Percentiles rank a stretch among this genome's conserved stretches.
Evolutionary conservation across 2,329 filamentous ascomycete species (phyloP).

Genomic region (Xylariaceae sp.): DNA sequence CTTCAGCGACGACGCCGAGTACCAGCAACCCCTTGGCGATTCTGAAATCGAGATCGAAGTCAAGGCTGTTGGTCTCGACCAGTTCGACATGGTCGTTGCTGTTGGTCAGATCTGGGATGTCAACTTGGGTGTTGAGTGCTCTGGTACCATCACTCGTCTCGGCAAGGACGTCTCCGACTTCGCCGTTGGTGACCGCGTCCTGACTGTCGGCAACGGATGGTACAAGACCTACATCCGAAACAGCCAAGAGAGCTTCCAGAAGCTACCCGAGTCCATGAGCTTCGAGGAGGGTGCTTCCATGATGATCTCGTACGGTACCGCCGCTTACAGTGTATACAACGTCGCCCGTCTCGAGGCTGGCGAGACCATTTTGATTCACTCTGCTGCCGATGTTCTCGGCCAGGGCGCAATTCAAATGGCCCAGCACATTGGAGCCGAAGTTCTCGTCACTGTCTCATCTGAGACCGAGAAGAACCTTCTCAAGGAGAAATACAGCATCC

Average conservation of each 20-base stretch:
- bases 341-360: conserved; percentile 24
- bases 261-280: conserved; percentile 24
- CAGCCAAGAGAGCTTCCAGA: conserved; percentile 26
- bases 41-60: conserved; percentile 26
- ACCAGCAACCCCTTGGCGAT: conserved; percentile 20
- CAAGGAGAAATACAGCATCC: conserved; percentile 21
- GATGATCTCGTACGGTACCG: conserved; percentile 27
- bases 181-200: conserved; percentile 22
- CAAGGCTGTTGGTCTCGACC: conserved; percentile 25
- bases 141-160: conserved; percentile 22
- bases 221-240: conserved; percentile 26
- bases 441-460: conserved; percentile 25
- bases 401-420: conserved; percentile 26
- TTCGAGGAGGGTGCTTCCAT: conserved; percentile 26
- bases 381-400: conserved; percentile 23
- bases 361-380: conserved; percentile 27
- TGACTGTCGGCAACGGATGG: conserved; percentile 23
- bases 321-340: conserved; percentile 25
- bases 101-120: conserved; percentile 27
- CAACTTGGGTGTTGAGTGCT: conserved; percentile 26
- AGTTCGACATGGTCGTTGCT: conserved; percentile 27
- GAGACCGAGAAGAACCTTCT: conserved; percentile 26
- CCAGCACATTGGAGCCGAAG: conserved; percentile 24
- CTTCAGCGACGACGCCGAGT: conserved; percentile 23
- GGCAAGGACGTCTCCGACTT: conserved; percentile 24